Conservation (phyloP, 352 stramenopile species). For the Globisporangium spiculum region DNA sequence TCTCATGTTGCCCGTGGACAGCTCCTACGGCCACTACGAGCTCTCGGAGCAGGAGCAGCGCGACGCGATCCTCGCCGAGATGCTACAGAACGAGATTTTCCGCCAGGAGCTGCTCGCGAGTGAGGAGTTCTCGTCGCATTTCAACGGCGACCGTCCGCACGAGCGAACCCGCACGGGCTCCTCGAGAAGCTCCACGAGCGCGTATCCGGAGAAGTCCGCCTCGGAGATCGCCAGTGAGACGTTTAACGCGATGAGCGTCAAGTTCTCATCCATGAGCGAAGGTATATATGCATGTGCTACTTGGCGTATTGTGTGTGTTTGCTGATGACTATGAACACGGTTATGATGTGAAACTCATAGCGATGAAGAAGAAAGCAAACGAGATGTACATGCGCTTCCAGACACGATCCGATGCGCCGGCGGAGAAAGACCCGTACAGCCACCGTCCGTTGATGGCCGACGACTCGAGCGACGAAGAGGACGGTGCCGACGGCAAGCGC, state of each 20-base stretch:
- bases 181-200: slow-evolving; percentile 14
- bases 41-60: slow-evolving; percentile 69
- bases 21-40: slow-evolving; percentile 10
- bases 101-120: slow-evolving; percentile 66
- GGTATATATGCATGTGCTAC: slow-evolving; percentile 21
- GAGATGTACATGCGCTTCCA: slow-evolving; percentile 86
- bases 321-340: not conserved
- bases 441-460: slow-evolving; percentile 69
- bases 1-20: slow-evolving; percentile 46
- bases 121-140: slow-evolving; percentile 75
- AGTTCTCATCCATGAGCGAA: slow-evolving; percentile 79
- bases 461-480: slow-evolving; percentile 73
- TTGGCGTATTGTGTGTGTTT: not conserved
- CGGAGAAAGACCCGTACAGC: slow-evolving; percentile 61
- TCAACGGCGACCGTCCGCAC: slow-evolving; percentile 29
- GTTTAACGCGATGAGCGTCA: slow-evolving; percentile 61
- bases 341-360: slow-evolving; percentile 23
- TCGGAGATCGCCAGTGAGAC: slow-evolving; percentile 72
- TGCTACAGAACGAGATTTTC: slow-evolving; percentile 86
- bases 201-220: slow-evolving; percentile 61
- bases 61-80: slow-evolving; percentile 67
- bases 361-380: slow-evolving; percentile 76
- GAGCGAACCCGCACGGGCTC: slow-evolving; percentile 4
- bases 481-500: slow-evolving; percentile 26
- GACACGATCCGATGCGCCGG: slow-evolving; percentile 49